Percentiles rank a stretch among this genome's conserved stretches.
phyloP scores from a whole-genome alignment of 1,284 basidiomycete species.

The Amylostereum areolatum region DNA sequence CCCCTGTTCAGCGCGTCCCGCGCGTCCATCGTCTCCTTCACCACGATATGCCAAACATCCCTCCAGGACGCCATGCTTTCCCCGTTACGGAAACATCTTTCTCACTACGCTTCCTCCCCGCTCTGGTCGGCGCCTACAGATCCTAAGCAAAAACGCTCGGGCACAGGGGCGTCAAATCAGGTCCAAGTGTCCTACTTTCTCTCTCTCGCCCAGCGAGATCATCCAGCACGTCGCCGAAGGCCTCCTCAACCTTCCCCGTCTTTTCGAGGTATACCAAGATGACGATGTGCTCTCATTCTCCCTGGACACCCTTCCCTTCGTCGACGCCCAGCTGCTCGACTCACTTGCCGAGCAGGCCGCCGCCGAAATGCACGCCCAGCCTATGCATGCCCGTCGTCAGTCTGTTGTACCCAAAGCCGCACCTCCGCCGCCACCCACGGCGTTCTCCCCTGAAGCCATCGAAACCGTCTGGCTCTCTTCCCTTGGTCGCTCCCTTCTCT shows the following conservation, averaged over 20 bases:
- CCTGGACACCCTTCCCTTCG: constrained; percentile 73
- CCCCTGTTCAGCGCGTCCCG: constrained; percentile 55
- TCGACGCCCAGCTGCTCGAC: constrained; percentile 55
- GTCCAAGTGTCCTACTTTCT: constrained; percentile 89
- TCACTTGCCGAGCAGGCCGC: constrained; percentile 33
- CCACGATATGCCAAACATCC: constrained; percentile 68
- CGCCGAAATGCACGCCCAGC: constrained; percentile 20
- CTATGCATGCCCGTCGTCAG: constrained; percentile 9
- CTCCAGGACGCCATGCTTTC: constrained; percentile 81
- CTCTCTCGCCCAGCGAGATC: constrained; percentile 83
- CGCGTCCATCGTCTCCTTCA: constrained; percentile 59
- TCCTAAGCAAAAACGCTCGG: constrained; percentile 33
- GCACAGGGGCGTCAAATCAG: constrained; percentile 45
- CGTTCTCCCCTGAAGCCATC: constrained; percentile 66
- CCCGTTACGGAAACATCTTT: constrained; percentile 76
- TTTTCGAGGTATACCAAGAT: constrained; percentile 92
- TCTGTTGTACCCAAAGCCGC: constrained; percentile 16
- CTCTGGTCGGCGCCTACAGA: constrained; percentile 60
- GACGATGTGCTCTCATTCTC: constrained; percentile 90
- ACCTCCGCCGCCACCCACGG: constrained; percentile 17
- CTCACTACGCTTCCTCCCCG: constrained; percentile 62
- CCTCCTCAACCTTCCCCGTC: constrained; percentile 83
- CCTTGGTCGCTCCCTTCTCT: constrained; percentile 74
- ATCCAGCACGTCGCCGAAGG: constrained; percentile 91
- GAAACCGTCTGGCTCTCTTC: constrained; percentile 88